Conservation (phyloP, 495 filamentous ascomycete species). For the Neurospora intermedia region DNA sequence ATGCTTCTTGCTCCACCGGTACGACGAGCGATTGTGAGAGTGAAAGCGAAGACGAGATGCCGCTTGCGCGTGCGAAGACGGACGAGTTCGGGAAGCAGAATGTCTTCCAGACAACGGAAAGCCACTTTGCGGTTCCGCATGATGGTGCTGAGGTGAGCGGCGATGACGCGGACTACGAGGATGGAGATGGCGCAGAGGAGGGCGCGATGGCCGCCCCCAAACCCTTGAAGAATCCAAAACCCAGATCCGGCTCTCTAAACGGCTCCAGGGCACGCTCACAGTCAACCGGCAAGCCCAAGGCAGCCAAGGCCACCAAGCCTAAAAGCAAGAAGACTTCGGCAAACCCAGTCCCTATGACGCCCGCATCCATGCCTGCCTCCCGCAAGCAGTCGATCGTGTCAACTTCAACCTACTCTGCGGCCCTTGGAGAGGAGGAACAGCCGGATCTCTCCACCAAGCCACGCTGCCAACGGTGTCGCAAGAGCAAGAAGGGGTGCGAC, state of each 20-base stretch:
- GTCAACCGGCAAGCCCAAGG: conserved; percentile 24
- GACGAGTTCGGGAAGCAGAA: conserved; percentile 39
- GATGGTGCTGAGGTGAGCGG: conserved; percentile 67
- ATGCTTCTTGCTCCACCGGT: conserved; percentile 72
- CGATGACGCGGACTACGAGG: conserved; percentile 53
- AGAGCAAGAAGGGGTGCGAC: conserved; percentile 99
- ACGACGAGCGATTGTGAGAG: conserved; percentile 72
- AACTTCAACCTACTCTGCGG: conserved; percentile 53
- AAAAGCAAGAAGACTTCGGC: conserved; percentile 48
- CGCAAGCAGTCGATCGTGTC: conserved; percentile 77
- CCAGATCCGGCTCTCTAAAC: conserved; percentile 24
- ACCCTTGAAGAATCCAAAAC: conserved; percentile 28
- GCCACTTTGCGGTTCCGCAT: conserved; percentile 50
- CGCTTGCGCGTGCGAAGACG: conserved; percentile 49
- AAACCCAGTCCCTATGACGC: conserved; percentile 49
- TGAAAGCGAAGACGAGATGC: conserved; percentile 61
- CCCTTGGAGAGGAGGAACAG: conserved; percentile 63
- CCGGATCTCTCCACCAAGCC: conserved; percentile 89
- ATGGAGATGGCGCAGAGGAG: conserved; percentile 41
- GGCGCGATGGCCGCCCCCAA: conserved; percentile 26
- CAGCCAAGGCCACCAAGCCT: conserved; percentile 36
- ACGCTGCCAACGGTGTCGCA: conserved; percentile 93
- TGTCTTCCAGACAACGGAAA: conserved; percentile 45
- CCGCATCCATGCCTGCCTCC: conserved; percentile 54
- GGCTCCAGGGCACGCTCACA: conserved; percentile 20